These are phyloP conservation scores for Trapa bicornis DNA, from an alignment of 345 rosid species.

Conservation along the genomic window DNA sequence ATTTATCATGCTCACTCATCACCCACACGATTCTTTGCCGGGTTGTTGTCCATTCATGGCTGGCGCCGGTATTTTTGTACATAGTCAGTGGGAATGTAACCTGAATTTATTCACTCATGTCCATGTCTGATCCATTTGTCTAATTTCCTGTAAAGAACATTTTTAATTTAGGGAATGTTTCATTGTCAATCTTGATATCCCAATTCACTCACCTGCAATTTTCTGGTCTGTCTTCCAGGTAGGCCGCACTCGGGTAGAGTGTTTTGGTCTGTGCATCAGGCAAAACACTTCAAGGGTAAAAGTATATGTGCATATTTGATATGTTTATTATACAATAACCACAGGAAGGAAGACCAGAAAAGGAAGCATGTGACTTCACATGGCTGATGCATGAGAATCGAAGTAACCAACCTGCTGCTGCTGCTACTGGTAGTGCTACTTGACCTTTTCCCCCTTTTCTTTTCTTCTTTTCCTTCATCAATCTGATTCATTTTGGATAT, in stretches of 20 bases:
- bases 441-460: background rate
- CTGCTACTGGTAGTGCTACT: background rate
- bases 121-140: background rate
- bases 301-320: too few species aligned
- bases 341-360: background rate
- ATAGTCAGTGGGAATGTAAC: constrained; percentile 26
- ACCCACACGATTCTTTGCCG: constrained; percentile 33
- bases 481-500: too few species aligned
- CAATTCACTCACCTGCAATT: too few species aligned
- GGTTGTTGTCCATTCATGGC: background rate
- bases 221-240: too few species aligned
- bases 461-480: background rate
- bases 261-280: too few species aligned
- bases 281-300: too few species aligned
- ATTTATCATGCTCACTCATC: constrained; percentile 9
- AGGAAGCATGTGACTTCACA: constrained; percentile 7
- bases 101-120: background rate
- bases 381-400: constrained; percentile 5
- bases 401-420: background rate
- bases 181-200: too few species aligned
- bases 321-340: too few species aligned
- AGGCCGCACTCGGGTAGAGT: too few species aligned
- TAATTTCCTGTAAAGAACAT: constrained; percentile 1
- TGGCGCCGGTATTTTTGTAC: constrained; percentile 36
- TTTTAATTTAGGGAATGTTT: background rate